A percentile compares a stretch with the other conserved stretches of the same genome.
phyloP scores from a whole-genome alignment of 495 filamentous ascomycete species.

The Podospora didyma region DNA sequence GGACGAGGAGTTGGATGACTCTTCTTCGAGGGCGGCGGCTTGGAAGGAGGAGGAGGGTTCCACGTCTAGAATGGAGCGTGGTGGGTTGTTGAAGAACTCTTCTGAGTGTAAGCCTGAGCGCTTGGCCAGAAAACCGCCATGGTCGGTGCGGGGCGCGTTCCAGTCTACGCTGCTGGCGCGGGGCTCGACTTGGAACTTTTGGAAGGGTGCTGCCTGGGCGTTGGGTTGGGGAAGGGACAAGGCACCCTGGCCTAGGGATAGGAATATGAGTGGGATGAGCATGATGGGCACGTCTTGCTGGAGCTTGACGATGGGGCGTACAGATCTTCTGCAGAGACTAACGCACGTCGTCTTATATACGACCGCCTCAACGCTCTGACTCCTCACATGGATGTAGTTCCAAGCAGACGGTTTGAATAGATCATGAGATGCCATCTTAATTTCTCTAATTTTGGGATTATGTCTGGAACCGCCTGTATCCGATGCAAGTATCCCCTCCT shows the following conservation, averaged over 20 bases:
- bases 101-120: constrained; percentile 8
- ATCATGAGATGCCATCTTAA: background rate
- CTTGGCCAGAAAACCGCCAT: constrained; percentile 13
- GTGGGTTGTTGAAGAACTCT: constrained; percentile 16
- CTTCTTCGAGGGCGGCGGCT: background rate
- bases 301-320: too few relatives aligned
- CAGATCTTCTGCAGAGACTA: too few relatives aligned
- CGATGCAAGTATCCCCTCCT: background rate
- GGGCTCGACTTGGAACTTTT: background rate
- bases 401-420: background rate
- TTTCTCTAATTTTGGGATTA: background rate
- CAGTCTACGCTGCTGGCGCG: constrained; percentile 12
- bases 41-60: background rate
- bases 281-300: background rate
- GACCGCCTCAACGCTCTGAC: too few relatives aligned
- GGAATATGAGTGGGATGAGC: background rate
- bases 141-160: constrained; percentile 16
- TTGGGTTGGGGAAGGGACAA: background rate
- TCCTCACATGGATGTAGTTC: too few relatives aligned
- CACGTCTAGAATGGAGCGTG: background rate
- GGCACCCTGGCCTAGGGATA: background rate
- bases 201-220: background rate
- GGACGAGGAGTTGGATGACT: background rate
- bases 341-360: too few relatives aligned
- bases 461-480: background rate